Conservation (phyloP, 2,329 filamentous ascomycete species). For the Monilinia fructicola region DNA sequence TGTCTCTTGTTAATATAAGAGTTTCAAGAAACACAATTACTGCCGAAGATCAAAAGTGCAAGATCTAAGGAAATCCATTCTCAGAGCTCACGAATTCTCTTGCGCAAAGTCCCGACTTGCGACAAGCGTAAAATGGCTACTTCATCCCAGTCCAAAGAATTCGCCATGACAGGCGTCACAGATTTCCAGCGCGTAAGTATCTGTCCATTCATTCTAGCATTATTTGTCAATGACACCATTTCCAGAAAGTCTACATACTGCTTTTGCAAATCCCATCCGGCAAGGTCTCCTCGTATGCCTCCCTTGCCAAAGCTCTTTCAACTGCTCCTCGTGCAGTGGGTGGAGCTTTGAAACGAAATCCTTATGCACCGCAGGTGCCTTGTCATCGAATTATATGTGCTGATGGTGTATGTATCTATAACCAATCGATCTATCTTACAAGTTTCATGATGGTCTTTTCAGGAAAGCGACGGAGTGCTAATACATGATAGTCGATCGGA, state of each 20-base stretch:
- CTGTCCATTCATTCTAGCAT: background rate
- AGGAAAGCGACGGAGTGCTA: background rate
- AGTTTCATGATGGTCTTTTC: background rate
- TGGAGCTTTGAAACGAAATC: constrained; percentile 59
- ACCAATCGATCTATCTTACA: background rate
- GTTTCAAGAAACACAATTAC: no score
- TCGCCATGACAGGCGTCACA: constrained; percentile 29
- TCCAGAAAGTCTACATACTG: constrained; percentile 51
- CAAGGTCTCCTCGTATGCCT: constrained; percentile 59
- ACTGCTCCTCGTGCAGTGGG: constrained; percentile 64
- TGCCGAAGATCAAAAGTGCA: no score
- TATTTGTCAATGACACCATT: background rate
- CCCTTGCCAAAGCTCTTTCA: constrained; percentile 54
- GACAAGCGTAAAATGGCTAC: background rate
- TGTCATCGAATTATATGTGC: constrained; percentile 60
- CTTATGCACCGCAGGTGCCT: constrained; percentile 62
- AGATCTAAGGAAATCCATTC: no score
- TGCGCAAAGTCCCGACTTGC: background rate
- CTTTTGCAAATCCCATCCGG: constrained; percentile 61
- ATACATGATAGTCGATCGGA: constrained; percentile 42
- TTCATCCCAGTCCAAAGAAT: background rate
- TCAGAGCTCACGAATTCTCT: background rate
- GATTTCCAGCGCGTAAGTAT: constrained; percentile 33
- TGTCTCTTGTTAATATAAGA: no score
- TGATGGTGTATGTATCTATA: constrained; percentile 46